A percentile compares a stretch with the other conserved stretches of the same genome.
phyloP scores from a whole-genome alignment of 495 filamentous ascomycete genomes.

The Trichoderma parareesei region DNA sequence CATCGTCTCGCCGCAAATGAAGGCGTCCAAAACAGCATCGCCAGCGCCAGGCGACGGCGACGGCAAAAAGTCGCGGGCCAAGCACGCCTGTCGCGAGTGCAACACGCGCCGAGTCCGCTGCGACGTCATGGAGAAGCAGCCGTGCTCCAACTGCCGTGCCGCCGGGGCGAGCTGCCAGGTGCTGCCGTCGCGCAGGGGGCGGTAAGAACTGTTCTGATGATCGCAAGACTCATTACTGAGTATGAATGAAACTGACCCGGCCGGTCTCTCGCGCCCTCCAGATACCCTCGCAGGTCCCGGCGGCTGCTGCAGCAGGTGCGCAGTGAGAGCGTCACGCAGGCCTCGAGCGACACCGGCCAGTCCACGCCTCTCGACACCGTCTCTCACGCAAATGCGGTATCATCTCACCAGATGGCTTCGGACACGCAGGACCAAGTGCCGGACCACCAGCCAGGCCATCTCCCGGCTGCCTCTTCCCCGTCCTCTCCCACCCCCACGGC shows the following conservation, averaged over 20 bases:
- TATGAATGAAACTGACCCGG: not conserved
- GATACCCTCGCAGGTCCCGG: not conserved
- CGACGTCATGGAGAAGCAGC: constrained; percentile 36
- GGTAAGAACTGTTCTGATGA: constrained; percentile 19
- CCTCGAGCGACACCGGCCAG: not conserved
- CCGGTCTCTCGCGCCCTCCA: not conserved
- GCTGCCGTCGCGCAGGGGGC: constrained; percentile 36
- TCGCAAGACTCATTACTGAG: not conserved
- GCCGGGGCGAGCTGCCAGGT: constrained; percentile 34
- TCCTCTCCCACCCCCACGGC: not conserved
- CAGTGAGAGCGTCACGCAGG: not conserved
- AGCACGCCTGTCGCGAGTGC: constrained; percentile 38
- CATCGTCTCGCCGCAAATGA: not conserved
- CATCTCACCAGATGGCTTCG: not conserved
- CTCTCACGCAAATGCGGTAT: not conserved
- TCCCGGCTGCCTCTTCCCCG: not conserved
- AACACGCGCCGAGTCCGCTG: constrained; percentile 40
- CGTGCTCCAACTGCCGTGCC: constrained; percentile 36
- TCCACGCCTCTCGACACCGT: not conserved
- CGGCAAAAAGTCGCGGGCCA: constrained; percentile 25
- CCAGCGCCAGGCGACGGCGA: not conserved
- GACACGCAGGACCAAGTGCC: not conserved
- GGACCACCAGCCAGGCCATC: not conserved
- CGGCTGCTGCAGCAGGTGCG: not conserved
- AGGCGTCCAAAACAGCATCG: not conserved